Evolutionary conservation across 2,329 filamentous ascomycete genomes (phyloP).

Genomic region (Amauroascus verrucosus): DNA sequence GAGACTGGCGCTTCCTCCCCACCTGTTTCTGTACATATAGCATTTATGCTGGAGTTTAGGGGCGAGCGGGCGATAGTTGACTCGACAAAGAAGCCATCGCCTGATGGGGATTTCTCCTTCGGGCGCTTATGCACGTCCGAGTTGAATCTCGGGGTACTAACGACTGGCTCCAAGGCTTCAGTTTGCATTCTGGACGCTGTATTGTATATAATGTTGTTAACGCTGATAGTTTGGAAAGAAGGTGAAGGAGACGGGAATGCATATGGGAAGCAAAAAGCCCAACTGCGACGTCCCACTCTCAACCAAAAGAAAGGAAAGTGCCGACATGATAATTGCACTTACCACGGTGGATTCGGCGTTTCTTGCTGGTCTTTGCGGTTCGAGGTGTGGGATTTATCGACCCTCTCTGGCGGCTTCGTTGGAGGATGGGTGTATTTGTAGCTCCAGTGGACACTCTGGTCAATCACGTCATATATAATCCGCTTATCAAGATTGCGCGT

Average conservation of each 20-base stretch:
- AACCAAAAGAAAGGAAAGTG: neutral
- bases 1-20: constrained; percentile 9
- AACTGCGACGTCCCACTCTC: no score
- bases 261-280: no score
- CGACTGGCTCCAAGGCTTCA: neutral
- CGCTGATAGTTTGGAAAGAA: neutral
- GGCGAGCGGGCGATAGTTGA: constrained; percentile 23
- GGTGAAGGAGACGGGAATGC: neutral
- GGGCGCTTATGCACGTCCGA: constrained; percentile 18
- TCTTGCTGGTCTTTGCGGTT: neutral
- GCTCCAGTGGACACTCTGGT: neutral
- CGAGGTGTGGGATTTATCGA: neutral
- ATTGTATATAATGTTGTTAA: neutral
- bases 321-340: neutral
- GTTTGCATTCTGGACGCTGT: neutral
- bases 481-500: neutral
- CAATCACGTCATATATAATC: neutral
- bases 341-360: neutral
- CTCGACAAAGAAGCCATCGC: constrained; percentile 22
- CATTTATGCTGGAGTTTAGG: constrained; percentile 14
- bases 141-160: constrained; percentile 21
- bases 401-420: neutral
- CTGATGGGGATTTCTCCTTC: constrained; percentile 3
- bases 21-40: neutral
- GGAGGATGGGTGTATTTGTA: neutral